A percentile compares a stretch with the other conserved stretches of the same genome.
Evolutionary conservation across 495 filamentous ascomycete genomes (phyloP).

Genomic region (Melanomma pulvis-pyrius): DNA sequence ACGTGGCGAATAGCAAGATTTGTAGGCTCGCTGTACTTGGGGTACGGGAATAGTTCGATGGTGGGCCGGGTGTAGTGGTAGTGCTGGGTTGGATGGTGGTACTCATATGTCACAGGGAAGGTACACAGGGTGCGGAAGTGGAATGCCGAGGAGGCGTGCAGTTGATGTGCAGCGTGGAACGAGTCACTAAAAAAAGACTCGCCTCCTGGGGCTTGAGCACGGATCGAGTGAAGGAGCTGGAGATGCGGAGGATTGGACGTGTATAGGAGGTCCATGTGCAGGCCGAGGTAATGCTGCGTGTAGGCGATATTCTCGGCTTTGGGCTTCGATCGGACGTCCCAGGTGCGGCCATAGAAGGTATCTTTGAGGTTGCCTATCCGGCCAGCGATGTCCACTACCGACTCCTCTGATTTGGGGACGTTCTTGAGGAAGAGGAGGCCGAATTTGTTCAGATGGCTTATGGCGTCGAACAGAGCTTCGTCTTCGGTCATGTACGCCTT

Average conservation of each 20-base stretch:
- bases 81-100: conserved; percentile 65
- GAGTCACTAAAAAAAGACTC: conserved; percentile 81
- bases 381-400: conserved; percentile 67
- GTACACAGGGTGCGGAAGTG: conserved; percentile 49
- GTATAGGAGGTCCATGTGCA: conserved; percentile 95
- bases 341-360: conserved; percentile 87
- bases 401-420: conserved; percentile 65
- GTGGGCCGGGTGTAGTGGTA: conserved; percentile 60
- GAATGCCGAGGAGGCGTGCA: conserved; percentile 42
- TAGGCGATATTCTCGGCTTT: conserved; percentile 89
- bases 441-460: conserved; percentile 56
- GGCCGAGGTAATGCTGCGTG: conserved; percentile 73
- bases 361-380: conserved; percentile 75
- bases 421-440: conserved; percentile 75
- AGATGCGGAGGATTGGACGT: conserved; percentile 74
- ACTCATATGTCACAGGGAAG: conserved; percentile 64
- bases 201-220: conserved; percentile 74
- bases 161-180: conserved; percentile 57
- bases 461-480: conserved; percentile 54
- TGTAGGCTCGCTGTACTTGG: conserved; percentile 32
- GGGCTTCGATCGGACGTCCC: conserved; percentile 79
- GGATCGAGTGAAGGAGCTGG: conserved; percentile 84
- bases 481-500: conserved; percentile 67
- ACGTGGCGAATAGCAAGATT: conserved; percentile 44
- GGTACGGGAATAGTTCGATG: conserved; percentile 50